Percentiles rank a stretch among this genome's conserved stretches.
Evolutionary conservation across 1,284 basidiomycete genomes (phyloP).

Genomic region (Apiotrichum veenhuisii): DNA sequence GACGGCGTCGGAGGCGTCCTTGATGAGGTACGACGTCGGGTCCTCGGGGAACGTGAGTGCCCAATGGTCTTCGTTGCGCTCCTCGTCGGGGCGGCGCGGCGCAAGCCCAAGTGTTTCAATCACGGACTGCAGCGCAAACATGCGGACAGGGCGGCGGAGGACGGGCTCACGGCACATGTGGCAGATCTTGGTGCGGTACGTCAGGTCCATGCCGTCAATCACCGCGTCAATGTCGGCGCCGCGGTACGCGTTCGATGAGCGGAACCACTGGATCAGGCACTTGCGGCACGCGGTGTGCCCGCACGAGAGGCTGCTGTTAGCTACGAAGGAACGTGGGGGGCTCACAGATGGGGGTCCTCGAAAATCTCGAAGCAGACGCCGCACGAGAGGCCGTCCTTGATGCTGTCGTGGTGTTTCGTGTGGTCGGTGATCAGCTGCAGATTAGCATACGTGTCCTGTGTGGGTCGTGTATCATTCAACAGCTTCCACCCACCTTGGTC

Average conservation of each 20-base stretch:
- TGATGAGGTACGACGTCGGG: constrained; percentile 24
- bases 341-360: constrained; percentile 47
- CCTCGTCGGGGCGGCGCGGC: not conserved
- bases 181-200: constrained; percentile 41
- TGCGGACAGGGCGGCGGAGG: constrained; percentile 36
- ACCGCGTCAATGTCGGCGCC: constrained; percentile 21
- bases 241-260: constrained; percentile 36
- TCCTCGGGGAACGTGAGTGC: constrained; percentile 30
- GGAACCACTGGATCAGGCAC: constrained; percentile 44
- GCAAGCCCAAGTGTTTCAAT: constrained; percentile 32
- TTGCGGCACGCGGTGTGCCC: constrained; percentile 45
- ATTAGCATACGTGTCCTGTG: too few species aligned
- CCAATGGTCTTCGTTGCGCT: constrained; percentile 31
- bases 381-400: constrained; percentile 40
- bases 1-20: constrained; percentile 29
- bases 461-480: constrained; percentile 2
- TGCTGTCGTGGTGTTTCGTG: constrained; percentile 23
- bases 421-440: constrained; percentile 18
- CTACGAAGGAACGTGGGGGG: not conserved
- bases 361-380: constrained; percentile 42
- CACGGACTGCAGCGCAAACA: constrained; percentile 35
- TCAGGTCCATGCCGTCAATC: constrained; percentile 24
- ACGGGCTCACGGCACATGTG: constrained; percentile 43
- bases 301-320: constrained; percentile 35
- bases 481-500: constrained; percentile 8